phyloP scores from a whole-genome alignment of 192 early-diverging fungal species.

The Coemansia sp. region DNA sequence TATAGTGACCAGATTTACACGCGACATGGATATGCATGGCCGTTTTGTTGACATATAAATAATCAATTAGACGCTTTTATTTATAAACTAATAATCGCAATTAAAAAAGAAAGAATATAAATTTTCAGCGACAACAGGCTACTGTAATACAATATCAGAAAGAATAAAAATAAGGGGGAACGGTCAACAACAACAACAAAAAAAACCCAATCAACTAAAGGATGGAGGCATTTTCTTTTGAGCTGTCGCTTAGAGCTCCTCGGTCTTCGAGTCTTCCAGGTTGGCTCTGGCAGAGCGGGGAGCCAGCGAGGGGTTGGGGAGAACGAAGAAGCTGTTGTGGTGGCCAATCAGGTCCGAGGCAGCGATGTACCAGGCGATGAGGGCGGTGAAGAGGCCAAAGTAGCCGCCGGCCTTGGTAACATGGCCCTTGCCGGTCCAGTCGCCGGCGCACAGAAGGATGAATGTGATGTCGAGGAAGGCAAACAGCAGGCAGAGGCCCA shows the following conservation, averaged over 20 bases:
- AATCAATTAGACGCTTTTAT: neutral
- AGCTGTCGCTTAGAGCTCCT: conserved; percentile 9
- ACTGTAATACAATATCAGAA: conserved; percentile 2
- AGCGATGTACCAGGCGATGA: conserved; percentile 75
- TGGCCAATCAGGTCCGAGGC: conserved; percentile 59
- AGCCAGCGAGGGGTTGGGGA: conserved; percentile 55
- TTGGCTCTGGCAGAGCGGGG: conserved; percentile 10
- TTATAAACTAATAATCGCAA: neutral
- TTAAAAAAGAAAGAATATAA: conserved; percentile 4
- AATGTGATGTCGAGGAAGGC: conserved; percentile 65
- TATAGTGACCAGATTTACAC: neutral
- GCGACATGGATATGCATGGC: too few relatives aligned
- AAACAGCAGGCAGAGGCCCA: conserved; percentile 64
- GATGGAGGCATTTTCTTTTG: too few relatives aligned
- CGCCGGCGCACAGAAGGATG: conserved; percentile 63
- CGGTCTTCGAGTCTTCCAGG: conserved; percentile 42
- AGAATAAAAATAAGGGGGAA: conserved; percentile 7
- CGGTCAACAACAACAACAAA: neutral
- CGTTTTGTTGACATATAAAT: neutral
- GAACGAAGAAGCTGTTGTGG: conserved; percentile 55
- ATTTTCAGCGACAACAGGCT: neutral
- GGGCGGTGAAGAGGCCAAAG: conserved; percentile 68
- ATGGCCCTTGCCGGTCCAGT: conserved; percentile 51
- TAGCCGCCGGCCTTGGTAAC: conserved; percentile 65
- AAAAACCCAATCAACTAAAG: neutral